Evolutionary conservation across 2,329 filamentous ascomycete species (phyloP), one percentile per base, ranked within the genome.

Genomic region (Claviceps cyperi): DNA sequence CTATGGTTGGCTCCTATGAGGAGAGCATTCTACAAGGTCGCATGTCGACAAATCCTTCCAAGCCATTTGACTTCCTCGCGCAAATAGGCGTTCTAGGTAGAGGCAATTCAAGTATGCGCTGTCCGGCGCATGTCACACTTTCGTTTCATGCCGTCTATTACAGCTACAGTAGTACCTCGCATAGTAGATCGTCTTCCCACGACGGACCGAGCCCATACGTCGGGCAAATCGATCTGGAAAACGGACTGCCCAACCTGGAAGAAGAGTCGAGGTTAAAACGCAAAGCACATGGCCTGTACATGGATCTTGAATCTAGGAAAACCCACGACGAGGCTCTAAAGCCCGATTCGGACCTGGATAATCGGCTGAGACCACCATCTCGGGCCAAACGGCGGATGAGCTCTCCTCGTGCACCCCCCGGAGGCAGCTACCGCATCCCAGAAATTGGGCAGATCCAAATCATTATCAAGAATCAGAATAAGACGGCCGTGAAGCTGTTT

Each of bases 1-100:
- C 90, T 3, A 94, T 98, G 85, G 91, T 97, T 2, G 92, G 92
- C 2, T 96, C 91, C 1, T 98, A 96, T 58, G 92, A 98, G 66
- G 92, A 98, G 67, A 96, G 89, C 28, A 96, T 98, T 53, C 71
- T 98, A 2, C 81, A 88, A 45, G 92, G 92, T 39, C 81, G 92
- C 54, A 98, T 98, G 92, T 97, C 92, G 28, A 96, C 90, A 1
- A 92, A 83, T 2, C 91, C 92, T 0, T 97, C 91, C 1, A 90
- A 86, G 56, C 91, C 92, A 5, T 71, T 98, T 5, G 83, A 95
- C 56, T 98, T 98, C 60, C 76, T 94, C 5, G 92, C 92, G 28
- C 89, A 97, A 62, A 96, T 98, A 51, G 92, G 92, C 21, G 92
- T 97, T 0, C 71, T 97, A 15, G 92, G 90, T 9, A 83, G 83